Evolutionary conservation across 768 basidiomycete genomes (phyloP).

Genomic region (Nevesoporus exiguus): DNA sequence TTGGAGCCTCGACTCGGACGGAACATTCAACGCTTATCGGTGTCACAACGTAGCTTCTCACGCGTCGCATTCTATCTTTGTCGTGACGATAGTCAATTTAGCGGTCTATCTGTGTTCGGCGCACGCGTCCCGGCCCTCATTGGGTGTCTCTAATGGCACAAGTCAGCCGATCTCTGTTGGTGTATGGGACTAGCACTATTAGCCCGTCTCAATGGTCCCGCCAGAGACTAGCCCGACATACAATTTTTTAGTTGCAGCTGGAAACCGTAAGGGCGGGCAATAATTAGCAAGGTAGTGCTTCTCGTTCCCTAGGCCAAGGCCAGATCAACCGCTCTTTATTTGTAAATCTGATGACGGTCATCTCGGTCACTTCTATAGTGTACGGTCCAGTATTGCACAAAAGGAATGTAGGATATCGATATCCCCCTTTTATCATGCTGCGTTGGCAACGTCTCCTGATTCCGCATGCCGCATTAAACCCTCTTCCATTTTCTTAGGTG

Average conservation of each 20-base stretch:
- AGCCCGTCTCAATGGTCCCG: neutral
- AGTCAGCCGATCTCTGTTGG: neutral
- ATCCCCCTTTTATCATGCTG: conserved; percentile 1
- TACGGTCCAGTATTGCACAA: neutral
- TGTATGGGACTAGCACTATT: neutral
- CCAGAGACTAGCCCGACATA: neutral
- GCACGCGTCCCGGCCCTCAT: neutral
- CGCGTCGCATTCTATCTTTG: neutral
- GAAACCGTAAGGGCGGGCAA: neutral
- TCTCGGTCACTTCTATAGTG: neutral
- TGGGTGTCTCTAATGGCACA: neutral
- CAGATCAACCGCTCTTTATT: conserved; percentile 1
- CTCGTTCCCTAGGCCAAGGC: neutral
- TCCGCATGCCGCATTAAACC: neutral
- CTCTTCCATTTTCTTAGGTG: conserved; percentile 8
- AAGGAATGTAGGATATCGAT: neutral
- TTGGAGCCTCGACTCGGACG: neutral
- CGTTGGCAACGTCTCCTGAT: neutral
- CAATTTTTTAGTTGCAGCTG: neutral
- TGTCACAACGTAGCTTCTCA: neutral
- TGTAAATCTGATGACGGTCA: neutral
- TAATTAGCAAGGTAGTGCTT: neutral
- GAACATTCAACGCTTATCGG: conserved; percentile 14
- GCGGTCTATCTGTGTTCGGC: neutral
- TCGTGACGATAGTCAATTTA: neutral